phyloP scores from a whole-genome alignment of 768 basidiomycete species.

The Podaxis sp. region DNA sequence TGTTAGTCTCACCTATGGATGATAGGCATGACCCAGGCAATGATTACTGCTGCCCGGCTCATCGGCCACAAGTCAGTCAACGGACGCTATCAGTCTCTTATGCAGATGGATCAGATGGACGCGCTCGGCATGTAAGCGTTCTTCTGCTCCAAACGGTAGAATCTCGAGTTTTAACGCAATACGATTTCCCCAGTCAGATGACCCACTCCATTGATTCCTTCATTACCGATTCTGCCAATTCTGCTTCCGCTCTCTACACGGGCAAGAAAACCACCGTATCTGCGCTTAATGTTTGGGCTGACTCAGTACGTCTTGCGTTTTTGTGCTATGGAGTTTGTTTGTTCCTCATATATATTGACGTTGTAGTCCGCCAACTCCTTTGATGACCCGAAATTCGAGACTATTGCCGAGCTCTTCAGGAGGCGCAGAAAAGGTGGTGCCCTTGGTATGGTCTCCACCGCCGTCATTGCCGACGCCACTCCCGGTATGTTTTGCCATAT shows the following conservation, averaged over 20 bases:
- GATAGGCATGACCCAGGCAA: slow-evolving; percentile 46
- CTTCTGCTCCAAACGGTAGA: background rate
- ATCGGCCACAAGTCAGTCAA: slow-evolving; percentile 48
- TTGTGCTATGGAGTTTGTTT: background rate
- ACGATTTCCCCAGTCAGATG: slow-evolving; percentile 35
- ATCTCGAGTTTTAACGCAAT: background rate
- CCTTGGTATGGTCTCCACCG: slow-evolving; percentile 45
- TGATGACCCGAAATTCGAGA: slow-evolving; percentile 45
- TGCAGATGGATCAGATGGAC: slow-evolving; percentile 50
- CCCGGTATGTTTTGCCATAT: slow-evolving; percentile 27
- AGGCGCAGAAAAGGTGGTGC: slow-evolving; percentile 35
- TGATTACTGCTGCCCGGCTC: slow-evolving; percentile 48
- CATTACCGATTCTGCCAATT: slow-evolving; percentile 48
- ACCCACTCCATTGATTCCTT: slow-evolving; percentile 47
- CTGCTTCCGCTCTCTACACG: slow-evolving; percentile 44
- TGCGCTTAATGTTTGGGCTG: slow-evolving; percentile 40
- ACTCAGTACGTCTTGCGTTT: slow-evolving; percentile 32
- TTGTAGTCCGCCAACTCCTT: slow-evolving; percentile 37
- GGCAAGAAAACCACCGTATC: slow-evolving; percentile 44
- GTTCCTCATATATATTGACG: background rate
- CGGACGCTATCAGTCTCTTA: slow-evolving; percentile 41
- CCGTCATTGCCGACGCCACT: slow-evolving; percentile 43
- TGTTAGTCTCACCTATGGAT: background rate
- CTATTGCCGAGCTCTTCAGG: slow-evolving; percentile 45
- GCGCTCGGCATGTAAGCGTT: slow-evolving; percentile 38